A percentile compares a stretch with the other conserved stretches of the same genome.
phyloP scores from a whole-genome alignment of 2,329 filamentous ascomycete species.

The Calonectria hongkongensis region DNA sequence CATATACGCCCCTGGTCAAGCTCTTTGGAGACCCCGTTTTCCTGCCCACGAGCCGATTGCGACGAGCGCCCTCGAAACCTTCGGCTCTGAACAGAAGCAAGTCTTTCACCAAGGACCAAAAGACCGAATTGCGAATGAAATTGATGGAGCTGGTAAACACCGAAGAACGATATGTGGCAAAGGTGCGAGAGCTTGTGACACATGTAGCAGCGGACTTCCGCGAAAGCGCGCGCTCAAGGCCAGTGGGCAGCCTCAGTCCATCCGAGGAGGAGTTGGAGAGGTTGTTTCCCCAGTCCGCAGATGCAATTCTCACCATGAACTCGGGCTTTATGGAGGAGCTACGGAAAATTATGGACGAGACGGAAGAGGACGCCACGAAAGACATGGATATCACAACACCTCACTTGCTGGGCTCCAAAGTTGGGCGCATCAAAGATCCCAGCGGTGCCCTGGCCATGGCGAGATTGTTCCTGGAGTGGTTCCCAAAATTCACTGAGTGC shows the following conservation, averaged over 20 bases:
- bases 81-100: conserved; percentile 86
- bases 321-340: conserved; percentile 86
- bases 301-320: conserved; percentile 88
- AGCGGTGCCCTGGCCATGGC: conserved; percentile 87
- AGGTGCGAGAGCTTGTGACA: conserved; percentile 88
- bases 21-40: conserved; percentile 90
- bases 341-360: conserved; percentile 85
- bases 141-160: conserved; percentile 94
- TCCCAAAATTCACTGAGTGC: conserved; percentile 91
- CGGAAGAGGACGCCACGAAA: conserved; percentile 85
- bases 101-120: conserved; percentile 87
- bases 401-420: conserved; percentile 64
- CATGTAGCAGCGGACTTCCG: conserved; percentile 88
- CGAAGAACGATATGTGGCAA: conserved; percentile 93
- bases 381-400: conserved; percentile 80
- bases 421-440: conserved; percentile 77
- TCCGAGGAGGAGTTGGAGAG: conserved; percentile 82
- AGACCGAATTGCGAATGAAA: conserved; percentile 89
- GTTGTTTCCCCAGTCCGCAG: conserved; percentile 88
- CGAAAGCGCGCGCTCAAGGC: conserved; percentile 77
- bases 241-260: conserved; percentile 79
- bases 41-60: conserved; percentile 88
- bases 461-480: conserved; percentile 90
- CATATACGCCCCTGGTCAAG: conserved; percentile 85
- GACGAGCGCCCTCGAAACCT: conserved; percentile 90